Evolutionary conservation across 257 asterid species (phyloP).

Genomic region (Solanum rostratum): DNA sequence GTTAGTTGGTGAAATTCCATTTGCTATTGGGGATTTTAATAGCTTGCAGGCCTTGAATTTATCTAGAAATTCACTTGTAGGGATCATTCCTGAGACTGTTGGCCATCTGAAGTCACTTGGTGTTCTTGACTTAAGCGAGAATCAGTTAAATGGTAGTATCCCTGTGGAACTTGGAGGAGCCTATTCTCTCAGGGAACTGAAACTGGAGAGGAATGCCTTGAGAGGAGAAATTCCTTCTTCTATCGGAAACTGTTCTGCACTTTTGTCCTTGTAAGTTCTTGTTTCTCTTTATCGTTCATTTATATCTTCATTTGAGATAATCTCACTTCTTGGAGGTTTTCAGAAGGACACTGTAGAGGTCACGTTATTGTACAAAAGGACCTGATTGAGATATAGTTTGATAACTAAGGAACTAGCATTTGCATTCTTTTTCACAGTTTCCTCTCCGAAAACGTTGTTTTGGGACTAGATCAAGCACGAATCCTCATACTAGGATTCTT

Average conservation of each 20-base stretch:
- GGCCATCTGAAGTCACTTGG: conserved; percentile 33
- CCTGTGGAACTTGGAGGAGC: conserved; percentile 62
- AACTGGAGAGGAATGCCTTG: conserved; percentile 44
- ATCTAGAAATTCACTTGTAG: conserved; percentile 39
- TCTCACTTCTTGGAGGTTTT: not conserved
- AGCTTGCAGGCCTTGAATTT: conserved; percentile 44
- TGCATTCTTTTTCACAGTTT: not conserved
- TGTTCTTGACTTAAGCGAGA: conserved; percentile 54
- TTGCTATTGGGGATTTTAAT: conserved; percentile 35
- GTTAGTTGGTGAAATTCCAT: conserved; percentile 51
- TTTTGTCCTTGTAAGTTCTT: conserved; percentile 54
- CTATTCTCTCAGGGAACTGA: conserved; percentile 40
- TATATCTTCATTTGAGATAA: not conserved
- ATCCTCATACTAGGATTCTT: not conserved
- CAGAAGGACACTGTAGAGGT: not conserved
- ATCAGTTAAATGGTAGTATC: conserved; percentile 58
- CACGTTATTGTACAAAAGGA: not conserved
- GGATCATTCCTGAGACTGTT: conserved; percentile 42
- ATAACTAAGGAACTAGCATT: not conserved
- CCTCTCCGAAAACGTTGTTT: not conserved
- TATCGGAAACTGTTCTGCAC: conserved; percentile 44
- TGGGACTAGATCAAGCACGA: not conserved
- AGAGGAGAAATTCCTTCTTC: conserved; percentile 54
- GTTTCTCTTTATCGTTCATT: not conserved
- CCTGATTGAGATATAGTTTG: not conserved